These are phyloP conservation scores for Podospora pseudoanserina DNA, from an alignment of 495 filamentous ascomycete genomes.

Conservation along the genomic window DNA sequence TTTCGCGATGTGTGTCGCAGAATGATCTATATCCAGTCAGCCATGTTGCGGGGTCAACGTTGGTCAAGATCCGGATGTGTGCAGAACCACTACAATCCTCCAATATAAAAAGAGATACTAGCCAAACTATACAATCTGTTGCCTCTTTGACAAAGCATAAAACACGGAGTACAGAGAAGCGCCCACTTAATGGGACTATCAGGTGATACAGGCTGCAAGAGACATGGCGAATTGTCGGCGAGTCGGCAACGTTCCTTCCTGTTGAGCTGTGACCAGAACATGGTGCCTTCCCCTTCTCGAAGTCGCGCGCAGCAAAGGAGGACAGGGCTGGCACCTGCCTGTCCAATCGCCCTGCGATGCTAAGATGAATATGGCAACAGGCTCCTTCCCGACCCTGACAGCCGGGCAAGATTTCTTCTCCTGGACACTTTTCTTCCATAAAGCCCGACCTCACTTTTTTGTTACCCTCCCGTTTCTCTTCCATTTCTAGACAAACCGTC, in stretches of 20 bases:
- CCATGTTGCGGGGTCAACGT: background rate
- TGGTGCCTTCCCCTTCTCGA: no score
- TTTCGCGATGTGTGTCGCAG: background rate
- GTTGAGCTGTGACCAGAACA: background rate
- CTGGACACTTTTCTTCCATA: background rate
- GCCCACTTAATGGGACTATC: background rate
- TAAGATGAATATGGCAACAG: background rate
- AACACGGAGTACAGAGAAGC: no score
- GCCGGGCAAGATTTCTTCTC: background rate
- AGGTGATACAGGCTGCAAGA: background rate
- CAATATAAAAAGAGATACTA: no score
- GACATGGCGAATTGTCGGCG: background rate
- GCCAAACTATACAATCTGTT: no score
- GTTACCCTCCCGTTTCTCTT: background rate
- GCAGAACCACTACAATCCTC: background rate
- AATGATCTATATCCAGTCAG: background rate
- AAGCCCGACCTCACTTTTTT: background rate
- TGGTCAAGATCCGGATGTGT: background rate
- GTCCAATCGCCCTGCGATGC: background rate
- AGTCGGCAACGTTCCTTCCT: constrained; percentile 1
- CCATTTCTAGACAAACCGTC: background rate
- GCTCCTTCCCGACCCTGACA: background rate
- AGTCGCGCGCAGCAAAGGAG: no score
- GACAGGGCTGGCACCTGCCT: background rate
- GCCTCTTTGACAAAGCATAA: no score